Conservation (phyloP, 2,329 filamentous ascomycete genomes). For the Talaromyces sp. region DNA sequence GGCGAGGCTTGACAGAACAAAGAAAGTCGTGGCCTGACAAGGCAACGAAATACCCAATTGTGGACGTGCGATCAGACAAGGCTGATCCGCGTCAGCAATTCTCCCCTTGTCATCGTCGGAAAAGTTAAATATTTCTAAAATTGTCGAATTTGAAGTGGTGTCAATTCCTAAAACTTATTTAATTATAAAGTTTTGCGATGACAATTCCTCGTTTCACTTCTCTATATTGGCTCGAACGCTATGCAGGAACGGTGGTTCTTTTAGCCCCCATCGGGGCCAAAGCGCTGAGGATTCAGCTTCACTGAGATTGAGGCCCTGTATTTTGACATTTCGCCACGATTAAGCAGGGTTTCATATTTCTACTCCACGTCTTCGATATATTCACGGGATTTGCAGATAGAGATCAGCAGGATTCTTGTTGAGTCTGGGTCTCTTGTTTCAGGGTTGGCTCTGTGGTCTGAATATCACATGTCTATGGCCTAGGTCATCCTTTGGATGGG, state of each 20-base stretch:
- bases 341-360: not conserved
- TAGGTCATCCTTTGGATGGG: too few species aligned
- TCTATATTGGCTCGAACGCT: not conserved
- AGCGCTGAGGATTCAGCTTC: not conserved
- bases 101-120: not conserved
- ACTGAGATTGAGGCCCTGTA: not conserved
- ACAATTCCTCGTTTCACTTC: not conserved
- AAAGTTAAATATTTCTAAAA: not conserved
- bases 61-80: not conserved
- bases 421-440: not conserved
- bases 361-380: not conserved
- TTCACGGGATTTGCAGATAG: not conserved
- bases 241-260: not conserved
- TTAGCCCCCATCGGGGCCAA: not conserved
- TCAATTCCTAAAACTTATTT: not conserved
- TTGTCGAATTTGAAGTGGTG: not conserved
- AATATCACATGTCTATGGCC: too few species aligned
- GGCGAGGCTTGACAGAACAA: not conserved
- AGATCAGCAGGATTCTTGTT: not conserved
- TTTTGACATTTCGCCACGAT: not conserved
- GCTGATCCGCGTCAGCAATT: not conserved
- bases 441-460: not conserved
- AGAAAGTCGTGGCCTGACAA: not conserved
- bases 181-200: not conserved
- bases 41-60: not conserved